A percentile compares a stretch with the other conserved stretches of the same genome.
Conservation (phyloP, 352 stramenopile species). For the Globisporangium takayamanum region DNA sequence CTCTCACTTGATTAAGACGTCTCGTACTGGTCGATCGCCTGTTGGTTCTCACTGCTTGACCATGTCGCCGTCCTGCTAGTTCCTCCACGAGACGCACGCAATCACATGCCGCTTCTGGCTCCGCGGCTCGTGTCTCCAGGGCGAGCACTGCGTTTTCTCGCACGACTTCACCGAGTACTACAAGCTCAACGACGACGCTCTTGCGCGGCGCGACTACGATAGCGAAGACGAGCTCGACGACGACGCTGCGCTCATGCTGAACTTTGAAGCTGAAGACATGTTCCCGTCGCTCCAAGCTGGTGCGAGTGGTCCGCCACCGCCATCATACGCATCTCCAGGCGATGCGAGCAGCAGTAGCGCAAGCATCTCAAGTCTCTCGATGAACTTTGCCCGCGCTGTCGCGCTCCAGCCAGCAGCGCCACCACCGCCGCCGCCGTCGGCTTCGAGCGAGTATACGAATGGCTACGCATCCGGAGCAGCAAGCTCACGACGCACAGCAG, state of each 20-base stretch:
- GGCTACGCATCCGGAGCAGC: conserved; percentile 7
- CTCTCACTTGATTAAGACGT: too few species aligned
- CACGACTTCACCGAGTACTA: conserved; percentile 80
- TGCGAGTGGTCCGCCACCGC: conserved; percentile 1
- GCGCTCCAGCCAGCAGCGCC: conserved; percentile 36
- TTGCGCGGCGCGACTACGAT: conserved; percentile 56
- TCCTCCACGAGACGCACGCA: conserved; percentile 77
- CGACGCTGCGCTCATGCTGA: conserved; percentile 23
- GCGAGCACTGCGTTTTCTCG: conserved; percentile 73
- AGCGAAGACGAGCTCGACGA: conserved; percentile 68
- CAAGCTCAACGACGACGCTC: conserved; percentile 37
- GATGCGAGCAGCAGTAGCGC: conserved; percentile 15
- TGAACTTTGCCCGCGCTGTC: conserved; percentile 80
- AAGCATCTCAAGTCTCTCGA: conserved; percentile 26
- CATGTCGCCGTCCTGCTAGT: conserved; percentile 30
- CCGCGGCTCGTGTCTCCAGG: conserved; percentile 70
- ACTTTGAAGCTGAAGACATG: conserved; percentile 71
- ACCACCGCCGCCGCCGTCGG: not conserved
- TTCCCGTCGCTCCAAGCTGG: conserved; percentile 64
- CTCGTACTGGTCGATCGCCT: not conserved
- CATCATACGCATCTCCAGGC: conserved; percentile 3
- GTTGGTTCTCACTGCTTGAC: not conserved
- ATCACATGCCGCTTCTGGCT: conserved; percentile 86
- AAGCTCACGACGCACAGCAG: conserved; percentile 12
- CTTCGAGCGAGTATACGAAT: not conserved